Base-by-base conservation (phyloP, 345 rosid species). In the Euphorbia tirucalli region DNA sequence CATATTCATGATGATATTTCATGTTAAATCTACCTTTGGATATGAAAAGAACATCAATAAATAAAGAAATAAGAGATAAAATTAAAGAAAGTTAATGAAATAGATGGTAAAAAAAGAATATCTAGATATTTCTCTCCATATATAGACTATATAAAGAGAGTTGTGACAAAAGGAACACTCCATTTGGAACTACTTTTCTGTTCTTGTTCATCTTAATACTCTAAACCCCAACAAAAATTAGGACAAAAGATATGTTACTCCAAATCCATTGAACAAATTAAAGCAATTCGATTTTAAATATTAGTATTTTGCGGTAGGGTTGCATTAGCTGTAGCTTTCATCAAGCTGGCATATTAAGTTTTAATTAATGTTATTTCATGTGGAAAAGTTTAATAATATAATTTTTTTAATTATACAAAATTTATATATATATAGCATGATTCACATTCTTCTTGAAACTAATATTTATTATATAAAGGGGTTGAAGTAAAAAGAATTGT, bases 101-200 rank as follows among this genome's bases (percentile, higher is more conserved):
- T 5, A 13, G 59, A 55, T 55, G 2, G 8, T n/a, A 24, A 7
- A 19, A 9, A 61, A 16, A 3, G 28, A 37, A 32, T 25, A 9
- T 67, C 10, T 30, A 30, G 41, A 30, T 19, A 52, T n/a, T 44
- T 11, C 44, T 21, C 7, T 54, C 18, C 11, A 24, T 22, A 56
- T 19, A 41, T 6, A 10, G 10, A 41, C 44, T 41, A 41, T 41
- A 41, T 41, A 46, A 46, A 46, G 52, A 30, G 39, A 41, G 52
- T 32, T 22, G 54, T 65, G 55, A 44, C 68, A 65, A 65, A 44
- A 65, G 68, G 21, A 25, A n/a, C 30, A 22, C 52, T 65, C 35
- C 68, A 43, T 43, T 43, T 24, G 11, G 11, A 22, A 10, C 25
- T 4, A 16, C 16, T 48, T 30, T 64, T 41, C 1, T 24, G 22